A percentile compares a stretch with the other conserved stretches of the same genome.
phyloP scores from a whole-genome alignment of 441 rosid species.

The Gossypium schwendimanii region DNA sequence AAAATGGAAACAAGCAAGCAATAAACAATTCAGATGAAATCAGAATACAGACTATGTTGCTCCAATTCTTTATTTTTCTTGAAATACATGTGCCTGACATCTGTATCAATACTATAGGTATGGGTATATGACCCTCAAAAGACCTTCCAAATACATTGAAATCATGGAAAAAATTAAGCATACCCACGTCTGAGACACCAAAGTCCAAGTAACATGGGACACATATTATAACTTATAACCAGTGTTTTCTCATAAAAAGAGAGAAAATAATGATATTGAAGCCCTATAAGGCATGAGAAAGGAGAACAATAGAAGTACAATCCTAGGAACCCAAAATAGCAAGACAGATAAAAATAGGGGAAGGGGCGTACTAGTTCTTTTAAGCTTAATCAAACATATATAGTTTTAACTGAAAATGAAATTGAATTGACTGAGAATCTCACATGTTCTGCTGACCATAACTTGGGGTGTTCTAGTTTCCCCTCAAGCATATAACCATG shows the following conservation, averaged over 20 bases:
- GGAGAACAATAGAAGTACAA: not conserved
- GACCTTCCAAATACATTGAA: not conserved
- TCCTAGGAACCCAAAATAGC: not conserved
- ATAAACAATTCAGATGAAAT: constrained; percentile 1
- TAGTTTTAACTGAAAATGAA: not conserved
- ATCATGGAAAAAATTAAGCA: not conserved
- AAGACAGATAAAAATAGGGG: not conserved
- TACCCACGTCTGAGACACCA: not conserved
- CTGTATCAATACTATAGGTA: not conserved
- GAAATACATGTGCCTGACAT: not conserved
- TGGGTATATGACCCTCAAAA: not conserved
- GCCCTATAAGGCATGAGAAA: constrained; percentile 1
- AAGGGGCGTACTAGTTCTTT: not conserved
- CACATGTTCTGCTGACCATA: constrained; percentile 96
- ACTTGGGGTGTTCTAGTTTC: constrained; percentile 71
- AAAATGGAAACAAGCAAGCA: constrained; percentile 21
- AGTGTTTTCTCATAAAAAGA: not conserved
- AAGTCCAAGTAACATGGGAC: not conserved
- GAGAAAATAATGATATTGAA: not conserved
- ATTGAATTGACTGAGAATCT: constrained; percentile 23
- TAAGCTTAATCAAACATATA: not conserved
- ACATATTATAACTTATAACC: not conserved
- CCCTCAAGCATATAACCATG: constrained; percentile 71
- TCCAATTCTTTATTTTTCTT: not conserved
- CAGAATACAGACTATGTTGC: not conserved